Evolutionary conservation across 345 rosid genomes (phyloP).

Genomic region (Clarkia xantiana): DNA sequence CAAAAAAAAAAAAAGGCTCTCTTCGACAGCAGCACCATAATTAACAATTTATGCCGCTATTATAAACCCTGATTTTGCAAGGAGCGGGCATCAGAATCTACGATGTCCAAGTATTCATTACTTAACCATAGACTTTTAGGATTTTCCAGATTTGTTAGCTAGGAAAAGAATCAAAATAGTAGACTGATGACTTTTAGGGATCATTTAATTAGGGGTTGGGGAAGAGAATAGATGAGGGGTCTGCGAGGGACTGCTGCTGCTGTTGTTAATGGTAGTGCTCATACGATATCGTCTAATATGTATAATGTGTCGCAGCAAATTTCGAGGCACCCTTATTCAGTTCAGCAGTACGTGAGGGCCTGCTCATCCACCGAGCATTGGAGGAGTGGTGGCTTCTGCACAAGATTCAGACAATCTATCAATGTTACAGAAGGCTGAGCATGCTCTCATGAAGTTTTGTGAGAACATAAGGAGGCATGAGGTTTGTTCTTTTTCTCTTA

Average conservation of each 20-base stretch:
- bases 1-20: no score
- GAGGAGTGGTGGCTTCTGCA: conserved; percentile 32
- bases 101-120: no score
- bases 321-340: conserved; percentile 11
- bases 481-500: conserved; percentile 29
- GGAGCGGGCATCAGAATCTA: no score
- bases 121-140: no score
- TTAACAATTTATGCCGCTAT: no score
- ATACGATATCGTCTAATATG: conserved; percentile 8
- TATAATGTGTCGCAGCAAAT: conserved; percentile 21
- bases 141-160: no score
- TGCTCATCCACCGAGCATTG: conserved; percentile 34
- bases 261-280: conserved; percentile 14
- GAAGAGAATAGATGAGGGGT: conserved; percentile 63
- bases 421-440: conserved; percentile 60
- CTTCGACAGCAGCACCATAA: no score
- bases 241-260: conserved; percentile 11
- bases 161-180: no score
- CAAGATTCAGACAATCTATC: conserved; percentile 40
- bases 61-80: no score
- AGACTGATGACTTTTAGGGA: no score
- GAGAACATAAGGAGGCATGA: conserved; percentile 41
- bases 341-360: conserved; percentile 10
- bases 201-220: conserved; percentile 84
- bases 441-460: conserved; percentile 57